These are phyloP conservation scores for Colletotrichum echinochloae DNA, from an alignment of 2,329 filamentous ascomycete genomes.

Conservation along the genomic window DNA sequence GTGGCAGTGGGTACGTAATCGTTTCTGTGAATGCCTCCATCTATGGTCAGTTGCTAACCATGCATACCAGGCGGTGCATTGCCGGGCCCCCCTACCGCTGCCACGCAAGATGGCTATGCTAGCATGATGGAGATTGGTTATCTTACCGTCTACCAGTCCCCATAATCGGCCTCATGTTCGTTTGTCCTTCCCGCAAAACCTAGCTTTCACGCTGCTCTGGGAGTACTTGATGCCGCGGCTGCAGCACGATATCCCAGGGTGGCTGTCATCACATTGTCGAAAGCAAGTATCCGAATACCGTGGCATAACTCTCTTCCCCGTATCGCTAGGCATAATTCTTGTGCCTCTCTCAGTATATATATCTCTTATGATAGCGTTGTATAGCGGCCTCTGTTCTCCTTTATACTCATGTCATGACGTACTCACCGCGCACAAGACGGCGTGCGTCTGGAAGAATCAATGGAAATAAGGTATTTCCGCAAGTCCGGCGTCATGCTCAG, in stretches of 20 bases:
- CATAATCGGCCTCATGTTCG: not conserved
- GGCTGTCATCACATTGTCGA: not conserved
- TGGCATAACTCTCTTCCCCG: not conserved
- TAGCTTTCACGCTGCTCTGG: not conserved
- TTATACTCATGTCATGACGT: not conserved
- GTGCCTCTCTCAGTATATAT: conserved; percentile 8
- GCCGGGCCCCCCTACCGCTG: conserved; percentile 60
- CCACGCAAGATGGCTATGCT: conserved; percentile 59
- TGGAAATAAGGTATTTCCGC: not conserved
- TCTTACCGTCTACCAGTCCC: conserved; percentile 55
- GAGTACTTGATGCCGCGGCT: not conserved
- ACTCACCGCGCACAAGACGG: not conserved
- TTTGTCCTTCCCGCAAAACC: not conserved
- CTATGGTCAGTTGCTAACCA: conserved; percentile 6
- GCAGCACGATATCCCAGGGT: not conserved
- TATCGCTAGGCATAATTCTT: not conserved
- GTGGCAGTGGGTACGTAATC: conserved; percentile 63
- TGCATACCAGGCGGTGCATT: conserved; percentile 12
- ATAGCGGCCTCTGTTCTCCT: not conserved
- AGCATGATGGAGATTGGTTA: conserved; percentile 66
- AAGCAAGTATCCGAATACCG: not conserved
- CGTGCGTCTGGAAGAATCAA: not conserved
- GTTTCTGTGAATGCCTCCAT: not conserved
- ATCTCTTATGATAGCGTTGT: conserved; percentile 7
- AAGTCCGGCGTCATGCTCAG: not conserved